These are phyloP conservation scores for Ramalina peruviana DNA, from an alignment of 495 filamentous ascomycete genomes.

Conservation along the genomic window DNA sequence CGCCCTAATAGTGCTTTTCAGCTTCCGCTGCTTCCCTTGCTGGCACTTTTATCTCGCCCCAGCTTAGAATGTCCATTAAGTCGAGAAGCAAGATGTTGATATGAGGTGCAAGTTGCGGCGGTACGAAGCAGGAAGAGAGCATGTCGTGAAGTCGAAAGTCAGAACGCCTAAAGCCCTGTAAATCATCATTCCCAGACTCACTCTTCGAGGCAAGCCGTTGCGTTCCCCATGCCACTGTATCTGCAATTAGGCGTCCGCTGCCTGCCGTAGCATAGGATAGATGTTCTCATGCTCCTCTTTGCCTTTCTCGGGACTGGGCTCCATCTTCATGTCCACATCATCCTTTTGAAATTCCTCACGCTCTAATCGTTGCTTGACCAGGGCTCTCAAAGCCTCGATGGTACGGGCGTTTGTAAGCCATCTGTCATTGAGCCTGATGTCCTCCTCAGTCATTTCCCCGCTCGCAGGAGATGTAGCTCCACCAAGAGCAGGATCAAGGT, in stretches of 20 bases:
- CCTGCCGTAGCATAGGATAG: constrained; percentile 3
- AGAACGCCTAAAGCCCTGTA: too few relatives aligned
- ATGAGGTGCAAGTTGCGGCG: too few relatives aligned
- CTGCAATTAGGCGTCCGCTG: neutral
- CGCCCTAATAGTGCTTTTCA: too few relatives aligned
- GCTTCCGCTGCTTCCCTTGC: too few relatives aligned
- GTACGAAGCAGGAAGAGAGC: too few relatives aligned
- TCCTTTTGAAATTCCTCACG: constrained; percentile 42
- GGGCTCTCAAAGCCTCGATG: constrained; percentile 58
- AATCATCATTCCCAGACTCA: too few relatives aligned
- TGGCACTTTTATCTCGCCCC: too few relatives aligned
- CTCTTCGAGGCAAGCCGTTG: too few relatives aligned
- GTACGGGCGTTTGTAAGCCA: constrained; percentile 78
- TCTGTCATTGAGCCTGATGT: constrained; percentile 43
- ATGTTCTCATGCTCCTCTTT: constrained; percentile 7
- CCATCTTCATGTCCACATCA: neutral
- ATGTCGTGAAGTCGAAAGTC: too few relatives aligned
- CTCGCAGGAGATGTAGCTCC: constrained; percentile 22
- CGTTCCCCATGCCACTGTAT: neutral
- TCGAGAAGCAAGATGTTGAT: too few relatives aligned
- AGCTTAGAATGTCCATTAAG: too few relatives aligned
- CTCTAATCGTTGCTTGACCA: constrained; percentile 51
- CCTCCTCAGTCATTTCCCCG: constrained; percentile 31
- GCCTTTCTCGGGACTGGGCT: neutral
- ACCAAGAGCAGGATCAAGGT: constrained; percentile 42